Base-by-base conservation (phyloP, 495 filamentous ascomycete species). In the Daldinia grandis region DNA sequence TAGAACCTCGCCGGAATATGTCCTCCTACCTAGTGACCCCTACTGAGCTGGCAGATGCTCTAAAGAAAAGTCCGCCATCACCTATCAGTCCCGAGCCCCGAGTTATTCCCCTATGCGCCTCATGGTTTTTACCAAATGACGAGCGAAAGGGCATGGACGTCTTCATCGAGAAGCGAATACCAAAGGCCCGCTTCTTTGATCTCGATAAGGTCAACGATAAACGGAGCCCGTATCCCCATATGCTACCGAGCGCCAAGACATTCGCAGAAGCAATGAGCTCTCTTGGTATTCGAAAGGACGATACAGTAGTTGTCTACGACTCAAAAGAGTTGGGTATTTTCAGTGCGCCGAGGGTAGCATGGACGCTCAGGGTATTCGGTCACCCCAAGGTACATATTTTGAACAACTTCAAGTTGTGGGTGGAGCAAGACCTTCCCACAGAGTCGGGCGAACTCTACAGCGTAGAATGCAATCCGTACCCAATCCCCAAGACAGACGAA, bases 101-200 rank as follows among this genome's bases (percentile, higher is more conserved):
- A 67, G 89, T 94, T 30, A 87, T 98, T 58, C 93, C 96, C 1
- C 80, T 99, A 56, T 98, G 92, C 77, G 95, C 94, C 38, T 87
- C 93, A 33, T 99, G 95, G 95, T 98, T 97, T 75, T 87, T 99
- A 72, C 95, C 96, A 40, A 98, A 97, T 82, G 93, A 95, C 64
- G 75, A 81, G 14, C 91, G 93, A 65, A 94, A 85, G 62, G 96
- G 96, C 54, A 82, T 86, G 68, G 82, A 92, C 42, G 88, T 90
- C 63, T 98, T 94, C 84, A 85, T 85, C 64, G 83, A 90, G 72
- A 85, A 86, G 69, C 91, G 92, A 49, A 94, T 99, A 66, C 94
- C 95, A 0, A 86, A 87, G 66, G 89, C 95, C 1, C 90, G 94
- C n/a, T 99, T 98, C 87, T 99, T 99, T 78, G 93, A 98, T 79